Conservation (phyloP, 1,139 yeast genomes). For the Taiozyma sp. region DNA sequence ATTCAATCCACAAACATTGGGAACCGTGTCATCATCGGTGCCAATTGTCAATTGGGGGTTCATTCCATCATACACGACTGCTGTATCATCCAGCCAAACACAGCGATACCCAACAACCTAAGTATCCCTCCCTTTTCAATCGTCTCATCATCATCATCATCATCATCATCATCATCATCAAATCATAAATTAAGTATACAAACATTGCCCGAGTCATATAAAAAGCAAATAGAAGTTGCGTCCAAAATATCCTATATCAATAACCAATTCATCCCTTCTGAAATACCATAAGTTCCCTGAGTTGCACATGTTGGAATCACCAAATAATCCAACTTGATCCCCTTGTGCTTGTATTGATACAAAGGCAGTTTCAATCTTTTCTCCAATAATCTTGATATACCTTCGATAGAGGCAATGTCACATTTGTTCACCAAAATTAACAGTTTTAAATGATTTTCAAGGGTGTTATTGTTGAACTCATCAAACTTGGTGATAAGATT, state of each 20-base stretch:
- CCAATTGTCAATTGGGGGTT: constrained; percentile 35
- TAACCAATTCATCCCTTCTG: constrained; percentile 24
- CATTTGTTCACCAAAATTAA: constrained; percentile 18
- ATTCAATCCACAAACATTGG: constrained; percentile 52
- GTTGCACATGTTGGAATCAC: constrained; percentile 16
- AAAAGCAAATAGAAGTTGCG: constrained; percentile 37
- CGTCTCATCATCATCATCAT: constrained; percentile 34
- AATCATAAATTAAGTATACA: constrained; percentile 29
- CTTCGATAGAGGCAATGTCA: constrained; percentile 6
- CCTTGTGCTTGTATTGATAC: background rate
- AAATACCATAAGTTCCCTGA: constrained; percentile 17
- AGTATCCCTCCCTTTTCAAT: constrained; percentile 60
- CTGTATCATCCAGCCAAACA: constrained; percentile 44
- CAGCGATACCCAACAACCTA: constrained; percentile 48
- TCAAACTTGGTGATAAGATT: background rate
- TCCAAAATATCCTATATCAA: constrained; percentile 30
- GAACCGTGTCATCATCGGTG: constrained; percentile 49
- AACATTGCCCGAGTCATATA: constrained; percentile 37
- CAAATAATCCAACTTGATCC: constrained; percentile 11
- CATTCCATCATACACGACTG: constrained; percentile 59
- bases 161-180: background rate
- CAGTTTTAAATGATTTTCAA: background rate
- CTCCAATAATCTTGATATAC: constrained; percentile 9
- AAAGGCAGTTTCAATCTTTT: constrained; percentile 5
- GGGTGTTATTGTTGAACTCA: background rate